phyloP scores from a whole-genome alignment of 192 early-diverging fungal species.

The Allomyces macrogynus region DNA sequence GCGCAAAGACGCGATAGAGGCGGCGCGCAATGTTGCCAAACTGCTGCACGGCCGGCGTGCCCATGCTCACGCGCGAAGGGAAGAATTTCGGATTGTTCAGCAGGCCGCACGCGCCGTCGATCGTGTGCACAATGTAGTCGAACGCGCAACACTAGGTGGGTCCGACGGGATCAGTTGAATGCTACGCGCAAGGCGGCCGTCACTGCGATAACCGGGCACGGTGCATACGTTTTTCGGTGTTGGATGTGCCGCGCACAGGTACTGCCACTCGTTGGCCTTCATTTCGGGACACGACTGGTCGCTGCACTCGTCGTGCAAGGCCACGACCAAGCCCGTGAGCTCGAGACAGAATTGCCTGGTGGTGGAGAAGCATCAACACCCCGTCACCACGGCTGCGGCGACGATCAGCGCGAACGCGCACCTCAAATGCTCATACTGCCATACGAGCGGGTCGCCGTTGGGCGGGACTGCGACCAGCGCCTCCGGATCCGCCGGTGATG shows the following conservation, averaged over 20 bases:
- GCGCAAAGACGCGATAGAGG: slow-evolving; percentile 91
- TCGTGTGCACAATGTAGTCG: slow-evolving; percentile 79
- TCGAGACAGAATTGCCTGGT: slow-evolving; percentile 65
- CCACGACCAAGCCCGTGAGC: slow-evolving; percentile 50
- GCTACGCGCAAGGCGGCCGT: no score
- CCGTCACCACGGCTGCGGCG: background rate
- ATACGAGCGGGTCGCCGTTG: slow-evolving; percentile 36
- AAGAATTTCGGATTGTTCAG: slow-evolving; percentile 58
- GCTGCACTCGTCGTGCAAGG: slow-evolving; percentile 58
- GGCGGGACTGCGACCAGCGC: slow-evolving; percentile 36
- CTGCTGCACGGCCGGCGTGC: slow-evolving; percentile 56
- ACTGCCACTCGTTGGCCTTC: slow-evolving; percentile 79
- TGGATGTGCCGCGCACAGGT: slow-evolving; percentile 79
- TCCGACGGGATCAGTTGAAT: no score
- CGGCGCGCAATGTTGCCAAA: slow-evolving; percentile 73
- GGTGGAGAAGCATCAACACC: background rate
- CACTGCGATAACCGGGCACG: background rate
- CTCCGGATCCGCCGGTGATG: slow-evolving; percentile 38
- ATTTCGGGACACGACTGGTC: slow-evolving; percentile 63
- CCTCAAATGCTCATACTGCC: slow-evolving; percentile 85
- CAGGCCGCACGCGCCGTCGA: slow-evolving; percentile 70
- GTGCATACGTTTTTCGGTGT: slow-evolving; percentile 39
- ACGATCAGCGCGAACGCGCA: slow-evolving; percentile 8
- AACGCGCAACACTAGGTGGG: slow-evolving; percentile 55
- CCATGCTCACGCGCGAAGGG: slow-evolving; percentile 45